Conservation (phyloP, 768 basidiomycete genomes). For the Gyrodon lividus region DNA sequence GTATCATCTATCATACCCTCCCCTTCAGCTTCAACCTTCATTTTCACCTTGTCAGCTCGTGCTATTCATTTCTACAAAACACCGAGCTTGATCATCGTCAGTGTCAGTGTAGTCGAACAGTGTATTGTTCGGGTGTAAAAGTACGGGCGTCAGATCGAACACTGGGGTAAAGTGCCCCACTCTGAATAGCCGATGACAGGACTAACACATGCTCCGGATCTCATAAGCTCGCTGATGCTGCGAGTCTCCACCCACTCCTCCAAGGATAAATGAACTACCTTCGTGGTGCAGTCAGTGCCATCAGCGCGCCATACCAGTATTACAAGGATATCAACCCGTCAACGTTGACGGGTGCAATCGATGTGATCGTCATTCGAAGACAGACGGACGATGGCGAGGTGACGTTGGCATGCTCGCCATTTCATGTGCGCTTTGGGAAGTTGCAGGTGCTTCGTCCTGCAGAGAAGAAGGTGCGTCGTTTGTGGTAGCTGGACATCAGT, state of each 20-base stretch:
- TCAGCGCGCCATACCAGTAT: constrained; percentile 86
- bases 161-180: not conserved
- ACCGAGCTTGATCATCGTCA: no score
- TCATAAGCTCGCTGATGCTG: not conserved
- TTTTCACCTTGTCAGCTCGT: no score
- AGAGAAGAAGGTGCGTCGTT: constrained; percentile 77
- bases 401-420: constrained; percentile 88
- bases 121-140: not conserved
- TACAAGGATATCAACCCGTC: constrained; percentile 95
- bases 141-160: not conserved
- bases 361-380: constrained; percentile 92
- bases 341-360: constrained; percentile 96
- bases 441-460: constrained; percentile 90
- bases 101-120: no score
- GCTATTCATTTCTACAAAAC: no score
- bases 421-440: constrained; percentile 98
- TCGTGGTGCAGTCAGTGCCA: constrained; percentile 80
- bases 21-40: no score
- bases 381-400: constrained; percentile 59
- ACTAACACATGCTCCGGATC: not conserved
- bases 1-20: no score
- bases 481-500: not conserved
- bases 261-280: constrained; percentile 72
- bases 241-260: not conserved
- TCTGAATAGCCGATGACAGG: constrained; percentile 11